Conservation (phyloP, 2,329 filamentous ascomycete genomes). For the Ceratocystis lukuohia region DNA sequence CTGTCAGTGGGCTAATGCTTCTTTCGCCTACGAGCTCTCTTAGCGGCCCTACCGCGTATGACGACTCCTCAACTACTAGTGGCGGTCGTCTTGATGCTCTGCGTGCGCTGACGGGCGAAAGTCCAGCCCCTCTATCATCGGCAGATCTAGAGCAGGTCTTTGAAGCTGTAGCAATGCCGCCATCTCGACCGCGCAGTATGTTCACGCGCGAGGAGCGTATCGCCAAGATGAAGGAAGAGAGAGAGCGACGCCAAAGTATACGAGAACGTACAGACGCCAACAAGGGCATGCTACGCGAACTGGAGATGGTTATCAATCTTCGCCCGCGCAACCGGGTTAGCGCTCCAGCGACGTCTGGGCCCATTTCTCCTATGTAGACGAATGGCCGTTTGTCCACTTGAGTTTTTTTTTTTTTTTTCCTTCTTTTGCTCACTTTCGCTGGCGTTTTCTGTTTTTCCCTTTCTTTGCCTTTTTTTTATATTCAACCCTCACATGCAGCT, state of each 20-base stretch:
- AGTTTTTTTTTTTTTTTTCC: neutral
- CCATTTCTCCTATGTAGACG: constrained; percentile 19
- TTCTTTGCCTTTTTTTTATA: neutral
- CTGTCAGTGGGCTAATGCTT: constrained; percentile 41
- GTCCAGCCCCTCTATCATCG: constrained; percentile 36
- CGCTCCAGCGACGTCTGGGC: constrained; percentile 19
- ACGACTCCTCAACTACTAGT: constrained; percentile 28
- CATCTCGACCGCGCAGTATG: constrained; percentile 53
- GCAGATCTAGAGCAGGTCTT: constrained; percentile 62
- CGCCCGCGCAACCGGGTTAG: constrained; percentile 32
- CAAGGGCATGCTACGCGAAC: constrained; percentile 78
- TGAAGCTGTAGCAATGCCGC: constrained; percentile 68
- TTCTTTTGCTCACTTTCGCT: neutral
- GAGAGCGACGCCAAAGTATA: constrained; percentile 56
- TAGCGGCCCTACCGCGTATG: constrained; percentile 52
- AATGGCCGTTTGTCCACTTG: neutral
- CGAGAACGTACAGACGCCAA: constrained; percentile 68
- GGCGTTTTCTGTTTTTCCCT: neutral
- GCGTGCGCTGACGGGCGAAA: constrained; percentile 63
- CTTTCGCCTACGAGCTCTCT: constrained; percentile 47
- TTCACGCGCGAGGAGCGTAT: constrained; percentile 81
- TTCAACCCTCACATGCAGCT: neutral
- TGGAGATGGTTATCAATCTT: constrained; percentile 72
- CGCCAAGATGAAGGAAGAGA: constrained; percentile 74
- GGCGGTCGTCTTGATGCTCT: constrained; percentile 47